Base-by-base conservation (phyloP, 139 green algal species). In the Micractinium conductrix region DNA sequence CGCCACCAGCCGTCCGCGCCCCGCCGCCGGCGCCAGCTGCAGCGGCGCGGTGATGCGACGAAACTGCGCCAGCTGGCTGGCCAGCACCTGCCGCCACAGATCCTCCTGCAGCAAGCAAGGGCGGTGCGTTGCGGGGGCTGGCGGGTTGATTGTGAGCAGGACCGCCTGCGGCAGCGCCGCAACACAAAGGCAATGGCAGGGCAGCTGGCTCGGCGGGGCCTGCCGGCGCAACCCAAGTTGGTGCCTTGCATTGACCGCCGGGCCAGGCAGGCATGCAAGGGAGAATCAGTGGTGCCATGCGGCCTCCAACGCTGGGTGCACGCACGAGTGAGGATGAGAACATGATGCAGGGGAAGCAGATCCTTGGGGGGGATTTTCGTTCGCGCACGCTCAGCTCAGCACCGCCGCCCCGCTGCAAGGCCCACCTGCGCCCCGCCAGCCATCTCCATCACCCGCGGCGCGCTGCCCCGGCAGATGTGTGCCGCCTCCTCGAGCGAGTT, bases 401-500 rank as follows among this genome's bases (percentile, higher is more conserved):
- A 37, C n/a, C n/a, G n/a, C n/a, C 37, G 33, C 86, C 17, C 28
- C 72, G 40, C 5, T 90, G 67, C 8, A 37, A 30, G 9, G 44
- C 81, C 79, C 1, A 89, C 85, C 81, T 90, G 89, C 30, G 87
- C 86, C 16, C 55, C 60, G 10, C 62, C 81, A 17, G 85, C 65
- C 91, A 94, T 89, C 7, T 93, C 85, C 92, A 94, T 94, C 4
- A 94, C 89, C 1, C 87, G 83, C 28, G 50, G 60, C 55, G 63
- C 82, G 78, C 84, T 81, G 78, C 89, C 90, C 0, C 78, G 74
- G 60, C 84, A 88, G 71, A 94, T 87, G 76, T 88, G 87, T 28
- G 86, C 83, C 1, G 92, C 89, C 86, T 95, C 92, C 87, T 95
- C 94, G 26, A 95, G 88, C 4, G 86, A 90, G 37, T 88, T 92